These are phyloP conservation scores for Clarireedia paspali DNA, from an alignment of 2,329 filamentous ascomycete genomes.

Conservation along the genomic window DNA sequence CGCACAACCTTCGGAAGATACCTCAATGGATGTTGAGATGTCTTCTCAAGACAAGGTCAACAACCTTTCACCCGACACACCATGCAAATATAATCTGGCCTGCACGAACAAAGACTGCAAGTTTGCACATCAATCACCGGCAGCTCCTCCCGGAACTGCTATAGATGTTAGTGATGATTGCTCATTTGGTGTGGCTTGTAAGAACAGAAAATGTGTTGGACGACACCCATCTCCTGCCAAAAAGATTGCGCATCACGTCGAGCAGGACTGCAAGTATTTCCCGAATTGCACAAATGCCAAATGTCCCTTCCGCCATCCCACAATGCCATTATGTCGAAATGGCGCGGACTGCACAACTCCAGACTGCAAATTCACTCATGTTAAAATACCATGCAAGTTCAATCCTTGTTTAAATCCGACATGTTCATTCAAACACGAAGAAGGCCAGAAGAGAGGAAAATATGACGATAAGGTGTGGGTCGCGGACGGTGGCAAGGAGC, in stretches of 20 bases:
- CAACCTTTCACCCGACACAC: slow-evolving; percentile 53
- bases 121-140: slow-evolving; percentile 91
- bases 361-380: slow-evolving; percentile 85
- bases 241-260: slow-evolving; percentile 67
- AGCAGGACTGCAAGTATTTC: slow-evolving; percentile 85
- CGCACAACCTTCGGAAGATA: slow-evolving; percentile 15
- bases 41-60: slow-evolving; percentile 41
- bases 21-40: slow-evolving; percentile 56
- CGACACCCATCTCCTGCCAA: slow-evolving; percentile 88
- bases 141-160: slow-evolving; percentile 66
- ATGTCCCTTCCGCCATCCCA: slow-evolving; percentile 85
- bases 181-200: slow-evolving; percentile 82
- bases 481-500: slow-evolving; percentile 47
- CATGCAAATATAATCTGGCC: slow-evolving; percentile 83
- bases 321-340: slow-evolving; percentile 81
- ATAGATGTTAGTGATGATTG: slow-evolving; percentile 78
- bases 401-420: slow-evolving; percentile 84
- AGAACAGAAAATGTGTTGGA: slow-evolving; percentile 87
- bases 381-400: slow-evolving; percentile 79
- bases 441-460: slow-evolving; percentile 75
- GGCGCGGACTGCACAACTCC: slow-evolving; percentile 77
- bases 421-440: slow-evolving; percentile 84
- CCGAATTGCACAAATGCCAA: slow-evolving; percentile 83
- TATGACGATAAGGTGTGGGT: slow-evolving; percentile 92
- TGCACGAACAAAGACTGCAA: slow-evolving; percentile 88